phyloP scores from a whole-genome alignment of 208 protist genomes.

The Acanthamoeba royreba region DNA sequence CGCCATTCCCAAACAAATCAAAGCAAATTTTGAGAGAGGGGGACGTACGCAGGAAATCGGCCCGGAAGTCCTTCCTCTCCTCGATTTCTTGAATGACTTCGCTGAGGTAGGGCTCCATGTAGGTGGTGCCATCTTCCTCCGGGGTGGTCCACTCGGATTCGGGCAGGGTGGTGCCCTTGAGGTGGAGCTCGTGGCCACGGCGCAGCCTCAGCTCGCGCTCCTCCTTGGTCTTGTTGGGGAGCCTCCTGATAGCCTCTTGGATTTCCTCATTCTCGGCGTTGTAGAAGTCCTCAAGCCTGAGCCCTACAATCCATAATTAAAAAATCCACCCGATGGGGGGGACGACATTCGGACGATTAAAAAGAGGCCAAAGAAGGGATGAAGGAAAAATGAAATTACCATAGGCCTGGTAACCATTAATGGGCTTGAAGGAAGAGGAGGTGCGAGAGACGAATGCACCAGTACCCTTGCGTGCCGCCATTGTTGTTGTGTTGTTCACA shows the following conservation, averaged over 20 bases:
- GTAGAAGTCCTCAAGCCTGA: conserved; percentile 37
- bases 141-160: not conserved
- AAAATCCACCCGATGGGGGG: no score
- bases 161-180: conserved; percentile 2
- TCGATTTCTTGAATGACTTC: conserved; percentile 36
- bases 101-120: conserved; percentile 40
- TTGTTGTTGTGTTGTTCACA: no score
- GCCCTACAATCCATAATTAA: not conserved
- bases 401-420: conserved; percentile 14
- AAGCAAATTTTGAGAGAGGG: not conserved
- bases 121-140: not conserved
- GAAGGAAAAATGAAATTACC: not conserved
- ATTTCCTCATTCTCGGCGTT: conserved; percentile 11
- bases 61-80: conserved; percentile 40
- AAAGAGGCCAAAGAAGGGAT: not conserved
- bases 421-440: not conserved
- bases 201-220: not conserved
- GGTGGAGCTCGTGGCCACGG: conserved; percentile 11
- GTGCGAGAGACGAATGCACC: conserved; percentile 10
- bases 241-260: not conserved
- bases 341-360: not conserved
- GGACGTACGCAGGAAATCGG: not conserved
- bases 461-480: not conserved
- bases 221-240: conserved; percentile 22
- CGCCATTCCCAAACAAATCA: not conserved